Evolutionary conservation across 2,329 filamentous ascomycete species (phyloP).

Genomic region (Elsinoe australis): DNA sequence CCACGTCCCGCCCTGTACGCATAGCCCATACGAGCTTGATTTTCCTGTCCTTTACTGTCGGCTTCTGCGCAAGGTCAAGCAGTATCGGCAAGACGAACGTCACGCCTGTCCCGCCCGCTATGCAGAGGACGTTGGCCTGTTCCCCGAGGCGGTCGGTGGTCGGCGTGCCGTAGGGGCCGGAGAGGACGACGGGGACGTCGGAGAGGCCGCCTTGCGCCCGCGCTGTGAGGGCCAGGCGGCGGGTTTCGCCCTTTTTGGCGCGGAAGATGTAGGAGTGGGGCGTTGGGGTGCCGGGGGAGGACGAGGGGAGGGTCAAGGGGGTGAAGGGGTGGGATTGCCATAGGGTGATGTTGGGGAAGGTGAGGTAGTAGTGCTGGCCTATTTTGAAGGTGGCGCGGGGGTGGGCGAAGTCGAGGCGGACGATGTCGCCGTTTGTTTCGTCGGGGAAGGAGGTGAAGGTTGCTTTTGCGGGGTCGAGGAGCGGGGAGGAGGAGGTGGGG

Average conservation of each 20-base stretch:
- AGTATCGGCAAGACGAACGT: conserved; percentile 62
- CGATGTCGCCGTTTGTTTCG: conserved; percentile 54
- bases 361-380: conserved; percentile 65
- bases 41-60: conserved; percentile 2
- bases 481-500: neutral
- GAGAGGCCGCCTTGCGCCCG: conserved; percentile 35
- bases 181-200: conserved; percentile 52
- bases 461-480: conserved; percentile 39
- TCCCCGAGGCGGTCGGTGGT: conserved; percentile 26
- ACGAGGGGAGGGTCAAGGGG: conserved; percentile 47
- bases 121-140: conserved; percentile 9
- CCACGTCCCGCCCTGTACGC: conserved; percentile 17
- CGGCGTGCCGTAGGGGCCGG: conserved; percentile 55
- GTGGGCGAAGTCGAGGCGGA: conserved; percentile 60
- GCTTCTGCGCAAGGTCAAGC: conserved; percentile 44
- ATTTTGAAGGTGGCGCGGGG: conserved; percentile 52
- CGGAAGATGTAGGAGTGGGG: conserved; percentile 33
- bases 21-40: conserved; percentile 19
- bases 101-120: conserved; percentile 48
- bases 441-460: conserved; percentile 49
- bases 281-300: conserved; percentile 19
- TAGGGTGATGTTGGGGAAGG: conserved; percentile 57
- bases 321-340: conserved; percentile 71
- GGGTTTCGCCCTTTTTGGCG: conserved; percentile 48
- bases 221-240: conserved; percentile 43